Percentiles rank a stretch among this genome's conserved stretches.
These are phyloP conservation scores for Rhodotorula babjevae DNA, from an alignment of 768 basidiomycete genomes.

Conservation along the genomic window DNA sequence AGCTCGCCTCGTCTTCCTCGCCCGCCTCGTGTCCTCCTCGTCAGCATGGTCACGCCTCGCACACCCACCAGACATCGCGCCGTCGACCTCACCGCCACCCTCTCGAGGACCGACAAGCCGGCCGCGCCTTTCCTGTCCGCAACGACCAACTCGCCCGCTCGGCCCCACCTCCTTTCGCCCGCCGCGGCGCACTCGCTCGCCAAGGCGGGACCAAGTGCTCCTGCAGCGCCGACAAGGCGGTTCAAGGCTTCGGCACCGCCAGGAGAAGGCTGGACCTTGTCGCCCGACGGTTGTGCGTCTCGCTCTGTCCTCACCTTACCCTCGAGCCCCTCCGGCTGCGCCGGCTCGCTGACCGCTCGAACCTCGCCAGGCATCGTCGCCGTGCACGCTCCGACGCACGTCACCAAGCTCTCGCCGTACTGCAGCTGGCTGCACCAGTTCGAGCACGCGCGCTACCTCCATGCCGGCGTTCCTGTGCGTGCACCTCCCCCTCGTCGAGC, in stretches of 20 bases:
- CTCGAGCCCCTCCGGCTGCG: no score
- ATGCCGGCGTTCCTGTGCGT: conserved; percentile 16
- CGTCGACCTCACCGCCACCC: background rate
- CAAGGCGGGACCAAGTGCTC: no score
- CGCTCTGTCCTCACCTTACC: background rate
- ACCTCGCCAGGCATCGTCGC: background rate
- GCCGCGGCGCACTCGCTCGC: no score
- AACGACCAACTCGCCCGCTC: no score
- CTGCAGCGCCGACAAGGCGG: no score
- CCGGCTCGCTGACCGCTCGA: no score
- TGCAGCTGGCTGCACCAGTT: conserved; percentile 22
- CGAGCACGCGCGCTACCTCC: conserved; percentile 27
- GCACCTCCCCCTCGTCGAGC: no score
- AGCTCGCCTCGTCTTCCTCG: no score
- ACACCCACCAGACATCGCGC: background rate
- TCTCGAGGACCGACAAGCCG: background rate
- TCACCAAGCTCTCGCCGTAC: background rate
- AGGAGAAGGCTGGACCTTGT: background rate
- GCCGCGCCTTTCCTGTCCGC: background rate
- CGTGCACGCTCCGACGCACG: background rate
- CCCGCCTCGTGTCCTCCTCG: no score
- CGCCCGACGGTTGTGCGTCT: background rate
- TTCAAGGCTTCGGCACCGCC: no score
- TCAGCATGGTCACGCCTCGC: background rate
- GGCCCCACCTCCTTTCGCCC: background rate